Evolutionary conservation across 441 rosid species (phyloP), one percentile per base, ranked within the genome.

Genomic region (Erodium moschatum): DNA sequence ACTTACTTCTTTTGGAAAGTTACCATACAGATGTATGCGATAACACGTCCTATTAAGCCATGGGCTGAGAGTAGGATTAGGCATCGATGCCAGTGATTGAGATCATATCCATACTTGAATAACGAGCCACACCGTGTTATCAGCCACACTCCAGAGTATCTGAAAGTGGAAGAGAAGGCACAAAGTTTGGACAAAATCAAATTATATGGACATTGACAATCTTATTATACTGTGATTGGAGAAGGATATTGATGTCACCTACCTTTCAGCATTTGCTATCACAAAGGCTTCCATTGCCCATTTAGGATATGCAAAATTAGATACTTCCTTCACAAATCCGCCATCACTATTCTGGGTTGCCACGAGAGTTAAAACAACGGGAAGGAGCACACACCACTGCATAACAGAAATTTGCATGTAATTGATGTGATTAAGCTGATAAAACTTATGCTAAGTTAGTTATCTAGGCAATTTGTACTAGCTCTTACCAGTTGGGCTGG

Each of bases 311-410:
- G 96, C 82, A 67, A 91, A 74, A 66, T 85, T 70, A 8, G 87
- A 74, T 69, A 88, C 69, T 29, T 54, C 72, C 80, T 70, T 84
- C 76, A 83, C 31, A 48, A 74, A 67, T 70, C 71, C 67, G 75
- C 78, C 77, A 24, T 72, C 73, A 65, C 71, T 79, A 1, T 80
- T 77, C 74, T 75, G 82, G 9, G 97, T 87, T 52, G 97, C 91
- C 6, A 91, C 68, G 31, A 94, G 98, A 60, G 97, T 94, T 78
- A 89, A 84, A 79, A 94, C 97, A 8, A 94, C 96, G 0, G 97
- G 98, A 82, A 94, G 90, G 76, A 94, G 96, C 74, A 94, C 98
- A 1, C 97, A 84, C 87, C 90, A 91, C 97, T 93, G 83, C 82
- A 82, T 27, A 24, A 62, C 65, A 24, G 35, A 27, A 27, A 24